phyloP scores from a whole-genome alignment of 345 rosid species.

The Gossypium thurberi region DNA sequence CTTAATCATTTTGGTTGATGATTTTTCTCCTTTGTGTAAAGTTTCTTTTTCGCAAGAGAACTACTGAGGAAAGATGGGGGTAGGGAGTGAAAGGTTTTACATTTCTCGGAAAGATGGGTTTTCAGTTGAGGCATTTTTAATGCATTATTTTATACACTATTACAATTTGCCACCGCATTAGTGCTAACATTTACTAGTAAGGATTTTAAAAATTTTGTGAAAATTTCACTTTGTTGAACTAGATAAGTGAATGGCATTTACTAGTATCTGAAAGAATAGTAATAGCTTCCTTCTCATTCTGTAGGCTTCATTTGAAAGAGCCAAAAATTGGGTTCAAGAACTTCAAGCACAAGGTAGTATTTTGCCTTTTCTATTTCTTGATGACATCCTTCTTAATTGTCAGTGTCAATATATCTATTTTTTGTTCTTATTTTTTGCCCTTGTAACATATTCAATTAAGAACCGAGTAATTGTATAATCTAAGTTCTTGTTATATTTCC shows the following conservation, averaged over 20 bases:
- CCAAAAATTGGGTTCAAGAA: constrained; percentile 97
- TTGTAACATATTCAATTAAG: neutral
- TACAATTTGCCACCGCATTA: neutral
- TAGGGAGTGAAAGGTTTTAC: neutral
- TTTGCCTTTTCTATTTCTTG: neutral
- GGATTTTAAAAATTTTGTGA: neutral
- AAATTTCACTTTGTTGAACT: neutral
- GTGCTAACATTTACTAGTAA: neutral
- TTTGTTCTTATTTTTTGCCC: neutral
- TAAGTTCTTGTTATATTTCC: neutral
- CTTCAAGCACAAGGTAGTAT: constrained; percentile 85
- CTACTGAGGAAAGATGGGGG: neutral
- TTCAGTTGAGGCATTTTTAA: neutral
- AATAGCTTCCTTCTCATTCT: constrained; percentile 2
- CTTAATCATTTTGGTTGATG: neutral
- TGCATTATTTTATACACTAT: neutral
- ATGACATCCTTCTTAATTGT: neutral
- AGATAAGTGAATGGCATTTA: neutral
- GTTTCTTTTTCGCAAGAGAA: neutral
- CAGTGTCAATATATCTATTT: neutral
- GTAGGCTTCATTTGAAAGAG: constrained; percentile 90
- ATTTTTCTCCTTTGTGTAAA: neutral
- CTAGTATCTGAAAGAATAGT: neutral
- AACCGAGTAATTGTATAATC: neutral
- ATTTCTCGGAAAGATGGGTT: neutral